Evolutionary conservation across 2,329 filamentous ascomycete genomes (phyloP), one percentile per base, ranked within the genome.

Genomic region (Aureobasidium sp.): DNA sequence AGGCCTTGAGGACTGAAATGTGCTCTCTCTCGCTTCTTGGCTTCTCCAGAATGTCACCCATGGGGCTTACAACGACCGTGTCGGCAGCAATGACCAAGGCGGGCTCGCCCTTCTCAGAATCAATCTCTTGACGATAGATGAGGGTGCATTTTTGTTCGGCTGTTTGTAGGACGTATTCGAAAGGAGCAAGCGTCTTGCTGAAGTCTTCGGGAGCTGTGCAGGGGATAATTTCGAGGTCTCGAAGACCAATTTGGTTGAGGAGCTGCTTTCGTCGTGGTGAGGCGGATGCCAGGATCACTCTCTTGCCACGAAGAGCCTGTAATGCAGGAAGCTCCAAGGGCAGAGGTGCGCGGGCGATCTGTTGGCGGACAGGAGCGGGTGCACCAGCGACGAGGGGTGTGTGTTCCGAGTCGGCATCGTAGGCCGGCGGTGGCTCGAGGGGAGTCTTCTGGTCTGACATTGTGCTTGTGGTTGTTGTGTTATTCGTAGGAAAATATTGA

Each of bases 161-260:
- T 1, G 94, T 99, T 63, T 87, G 85, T 15, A 92, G 81, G 24
- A 97, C 94, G 78, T 99, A 99, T 77, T 96, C 92, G 73, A 90
- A 89, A 0, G 94, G 90, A 0, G 87, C 85, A 63, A 93, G 83
- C 8, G 78, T 74, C 74, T 97, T 96, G 69, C 90, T 83, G 61
- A 96, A 84, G 77, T 97, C 83, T 78, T 99, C 94, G 59, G 90
- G 87, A 66, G 90, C 87, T 60, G 83, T 86, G 46, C 91, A 96
- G 17, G 94, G 91, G 64, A 87, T 82, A 70, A 97, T 84, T 76
- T 97, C 92, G 71, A 97, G 76, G 71, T 92, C 87, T 2, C 81
- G 83, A 12, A 97, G 84, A 67, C 92, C 92, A 64, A 97, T 82
- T 83, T 92, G 73, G 3, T 20, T 84, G 46, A 99, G 84, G 10